Evolutionary conservation across 169 alveolate genomes (phyloP), one percentile per base, ranked within the genome.

Genomic region (Cryptosporidium canis): DNA sequence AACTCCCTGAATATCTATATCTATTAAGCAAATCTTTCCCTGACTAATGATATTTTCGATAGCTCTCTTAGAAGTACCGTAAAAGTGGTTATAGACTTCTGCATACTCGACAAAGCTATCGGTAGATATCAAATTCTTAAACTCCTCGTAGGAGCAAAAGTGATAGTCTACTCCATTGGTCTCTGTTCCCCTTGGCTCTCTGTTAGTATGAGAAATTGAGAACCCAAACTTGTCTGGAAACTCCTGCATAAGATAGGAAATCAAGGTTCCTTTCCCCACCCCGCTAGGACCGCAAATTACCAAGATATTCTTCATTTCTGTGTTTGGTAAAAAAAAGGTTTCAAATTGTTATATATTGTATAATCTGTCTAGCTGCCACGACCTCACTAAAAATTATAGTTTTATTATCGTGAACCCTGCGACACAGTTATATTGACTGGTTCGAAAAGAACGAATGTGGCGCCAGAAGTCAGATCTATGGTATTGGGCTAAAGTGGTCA

Each of bases 261-360:
- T 91, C 31, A 95, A 48, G 14, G 96, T 93, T 7, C 94, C 90
- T 70, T 92, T 93, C 11, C 96, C 96, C 11, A 85, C 94, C 7
- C 96, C 96, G 35, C 92, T 68, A 3, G 96, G 96, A 14, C 96
- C 96, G 29, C 92, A 83, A 6, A 94, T 83, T 6, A 92, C 92
- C 9, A 94, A 85, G 24, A 77, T 41, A 27, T 55, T 41, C 24
- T 77, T 77, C 27, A 51, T 51, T 51, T 18, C 3, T 51, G 24
- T 21, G 9, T 7, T 51, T 51, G 24, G 0, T 27, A 71, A 64
- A n/a, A 11, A 51, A n/a, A 16, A 21, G 9, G 7, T 18, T 1
- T n/a, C 18, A 14, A 6, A 51, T n/a, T 7, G 33, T 6, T 51
- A 51, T 4, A 2, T n/a, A 21, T 51, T 3, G 9, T 3, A 7